Percentiles rank a stretch among this genome's conserved stretches.
Conservation (phyloP, 352 stramenopile genomes). For the Globisporangium radiosum region DNA sequence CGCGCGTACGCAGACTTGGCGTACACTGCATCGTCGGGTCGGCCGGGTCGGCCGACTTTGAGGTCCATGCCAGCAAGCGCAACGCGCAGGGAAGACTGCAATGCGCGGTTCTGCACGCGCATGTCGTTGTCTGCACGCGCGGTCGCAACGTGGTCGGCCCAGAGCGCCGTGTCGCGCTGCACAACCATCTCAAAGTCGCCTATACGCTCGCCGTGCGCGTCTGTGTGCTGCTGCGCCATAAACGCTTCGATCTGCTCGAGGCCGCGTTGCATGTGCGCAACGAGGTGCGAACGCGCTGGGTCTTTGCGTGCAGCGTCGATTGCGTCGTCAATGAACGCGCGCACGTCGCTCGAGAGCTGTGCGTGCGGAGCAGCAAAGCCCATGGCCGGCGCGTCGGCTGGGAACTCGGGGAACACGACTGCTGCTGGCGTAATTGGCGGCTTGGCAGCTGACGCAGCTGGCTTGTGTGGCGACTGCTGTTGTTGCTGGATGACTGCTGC, state of each 20-base stretch:
- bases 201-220: conserved; percentile 8
- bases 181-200: conserved; percentile 29
- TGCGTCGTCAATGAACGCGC: conserved; percentile 24
- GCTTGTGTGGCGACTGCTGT: too few relatives aligned
- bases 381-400: not conserved
- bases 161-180: conserved; percentile 26
- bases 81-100: conserved; percentile 31
- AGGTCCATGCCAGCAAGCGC: conserved; percentile 41
- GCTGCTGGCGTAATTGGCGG: not conserved
- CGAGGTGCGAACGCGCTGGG: conserved; percentile 13
- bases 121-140: conserved; percentile 28
- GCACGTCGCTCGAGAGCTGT: conserved; percentile 28
- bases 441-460: too few relatives aligned
- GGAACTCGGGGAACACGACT: not conserved
- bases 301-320: conserved; percentile 12
- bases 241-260: conserved; percentile 50
- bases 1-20: conserved; percentile 53
- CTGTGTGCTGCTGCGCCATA: conserved; percentile 25
- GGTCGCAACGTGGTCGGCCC: conserved; percentile 34
- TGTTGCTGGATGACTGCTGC: too few relatives aligned
- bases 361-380: conserved; percentile 38
- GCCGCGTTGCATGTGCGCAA: conserved; percentile 42
- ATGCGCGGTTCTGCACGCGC: conserved; percentile 28
- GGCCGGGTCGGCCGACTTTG: conserved; percentile 52
- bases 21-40: conserved; percentile 71